A percentile compares a stretch with the other conserved stretches of the same genome.
Evolutionary conservation across 2,329 filamentous ascomycete species (phyloP).

Genomic region (Ascomycota sp.): DNA sequence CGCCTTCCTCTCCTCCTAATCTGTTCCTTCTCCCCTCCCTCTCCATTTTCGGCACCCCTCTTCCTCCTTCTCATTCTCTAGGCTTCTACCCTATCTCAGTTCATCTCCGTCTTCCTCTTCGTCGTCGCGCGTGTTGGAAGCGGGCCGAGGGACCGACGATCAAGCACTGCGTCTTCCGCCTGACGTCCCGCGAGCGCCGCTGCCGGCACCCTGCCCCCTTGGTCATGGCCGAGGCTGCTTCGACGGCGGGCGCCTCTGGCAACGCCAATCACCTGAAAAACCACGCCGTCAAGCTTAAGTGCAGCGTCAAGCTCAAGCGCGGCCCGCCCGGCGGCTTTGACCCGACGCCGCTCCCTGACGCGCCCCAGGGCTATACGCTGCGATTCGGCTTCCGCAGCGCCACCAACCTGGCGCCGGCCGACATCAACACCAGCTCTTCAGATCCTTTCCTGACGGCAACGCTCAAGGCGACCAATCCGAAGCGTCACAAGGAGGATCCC

Average conservation of each 20-base stretch:
- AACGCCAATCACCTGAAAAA: too few relatives aligned
- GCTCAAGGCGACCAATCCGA: conserved; percentile 48
- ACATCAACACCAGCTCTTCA: conserved; percentile 56
- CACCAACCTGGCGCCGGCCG: conserved; percentile 60
- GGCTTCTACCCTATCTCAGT: not conserved
- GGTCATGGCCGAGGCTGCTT: not conserved
- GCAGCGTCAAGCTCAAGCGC: conserved; percentile 9
- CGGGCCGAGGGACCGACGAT: too few relatives aligned
- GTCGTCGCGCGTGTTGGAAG: not conserved
- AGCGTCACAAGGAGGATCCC: conserved; percentile 72
- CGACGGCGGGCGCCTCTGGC: too few relatives aligned
- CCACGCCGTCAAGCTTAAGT: conserved; percentile 4
- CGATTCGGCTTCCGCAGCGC: conserved; percentile 72
- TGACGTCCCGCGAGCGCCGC: not conserved
- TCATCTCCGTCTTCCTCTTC: not conserved
- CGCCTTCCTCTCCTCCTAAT: too few relatives aligned
- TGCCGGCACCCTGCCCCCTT: too few relatives aligned
- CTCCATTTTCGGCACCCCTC: not conserved
- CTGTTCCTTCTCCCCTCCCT: too few relatives aligned
- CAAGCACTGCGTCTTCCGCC: not conserved
- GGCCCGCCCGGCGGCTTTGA: conserved; percentile 61
- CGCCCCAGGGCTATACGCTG: conserved; percentile 62
- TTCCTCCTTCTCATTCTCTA: not conserved
- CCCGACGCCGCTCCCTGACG: conserved; percentile 52
- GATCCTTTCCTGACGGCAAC: conserved; percentile 70